Base-by-base conservation (phyloP, 192 early-diverging fungal genomes). In the Umbelopsis isabellina region DNA sequence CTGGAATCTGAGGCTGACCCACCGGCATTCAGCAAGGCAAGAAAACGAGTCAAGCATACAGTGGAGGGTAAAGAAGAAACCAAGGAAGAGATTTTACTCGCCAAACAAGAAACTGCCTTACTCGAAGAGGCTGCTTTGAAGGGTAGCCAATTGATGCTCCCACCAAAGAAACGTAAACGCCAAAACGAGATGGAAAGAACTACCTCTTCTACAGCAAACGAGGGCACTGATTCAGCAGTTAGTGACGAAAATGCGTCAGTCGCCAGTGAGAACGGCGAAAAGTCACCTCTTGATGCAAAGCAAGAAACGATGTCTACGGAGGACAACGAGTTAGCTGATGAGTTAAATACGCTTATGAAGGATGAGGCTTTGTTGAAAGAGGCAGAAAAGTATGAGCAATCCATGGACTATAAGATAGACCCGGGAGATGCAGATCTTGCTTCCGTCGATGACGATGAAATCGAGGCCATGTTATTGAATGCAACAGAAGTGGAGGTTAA, bases 1-100 rank as follows among this genome's bases (percentile, higher is more conserved):
- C 85, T 97, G n/a, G 93, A 93, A 70, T 88, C 89, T 64, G 74
- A 84, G 2, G 82, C 83, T 16, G 91, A 97, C 67, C 97, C 97
- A 2, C 97, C 97, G 3, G 85, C 96, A 1, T 98, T 93, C 69
- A 76, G 78, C 18, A 85, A 80, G 20, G 81, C 33, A 10, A 18
- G 53, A 65, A 66, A 75, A 22, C 20, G 20, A 45, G 15, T 13
- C 18, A 71, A 47, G 20, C 23, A 79, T 72, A 46, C 30, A 13
- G 68, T 55, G 2, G 67, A 74, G 0, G 72, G 65, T 21, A 75
- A 76, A 41, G 78, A 80, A 22, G 52, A 67, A 20, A 41, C 55
- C 13, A 65, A 70, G 11, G 72, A 49, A 41, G 65, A 51, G 23
- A 16, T 50, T 3, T 10, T 49, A 13, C 33, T 16, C 3, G 33